Base-by-base conservation (phyloP, 768 basidiomycete genomes). In the Mycena rebaudengoi region DNA sequence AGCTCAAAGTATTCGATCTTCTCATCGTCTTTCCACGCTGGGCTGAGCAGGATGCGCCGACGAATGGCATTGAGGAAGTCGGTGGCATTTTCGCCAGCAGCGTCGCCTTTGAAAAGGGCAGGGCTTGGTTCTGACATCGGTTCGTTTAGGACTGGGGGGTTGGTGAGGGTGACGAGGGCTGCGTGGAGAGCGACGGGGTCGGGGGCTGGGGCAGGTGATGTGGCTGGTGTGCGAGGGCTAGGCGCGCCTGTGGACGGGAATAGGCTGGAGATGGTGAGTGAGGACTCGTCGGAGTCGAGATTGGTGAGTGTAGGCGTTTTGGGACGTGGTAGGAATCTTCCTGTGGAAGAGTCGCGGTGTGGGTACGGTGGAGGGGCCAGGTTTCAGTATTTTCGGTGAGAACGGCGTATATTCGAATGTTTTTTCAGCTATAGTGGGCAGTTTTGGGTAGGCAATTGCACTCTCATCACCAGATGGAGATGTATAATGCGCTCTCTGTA, bases 331-430 rank as follows among this genome's bases (percentile, higher is more conserved):
- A 56, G 14, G 16, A 56, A 56, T 45, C 54, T 32, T 5, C 54
- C 54, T 2, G 20, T 5, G 7, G 41, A 40, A 2, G 29, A 21
- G 30, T n/a, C n/a, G n/a, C 54, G 55, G 4, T 2, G 2, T 23
- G 55, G 55, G 25, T 57, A 57, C 33, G 55, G 43, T 5, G 33
- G 44, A 16, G 32, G 32, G 12, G 43, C 44, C 44, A 57, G 44
- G 7, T 11, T 46, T 20, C 16, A 1, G 40, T 2, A 35, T 46
- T 44, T 30, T 30, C n/a, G n/a, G n/a, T n/a, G n/a, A n/a, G n/a
- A n/a, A n/a, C n/a, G n/a, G n/a, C n/a, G n/a, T n/a, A n/a, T n/a
- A n/a, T n/a, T n/a, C n/a, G n/a, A n/a, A n/a, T n/a, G n/a, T n/a
- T n/a, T n/a, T n/a, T n/a, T n/a, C n/a, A n/a, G n/a, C n/a, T n/a